Percentiles rank a stretch among this genome's conserved stretches.
phyloP scores from a whole-genome alignment of 2,329 filamentous ascomycete genomes.

The Rhinocladiella mackenziei region DNA sequence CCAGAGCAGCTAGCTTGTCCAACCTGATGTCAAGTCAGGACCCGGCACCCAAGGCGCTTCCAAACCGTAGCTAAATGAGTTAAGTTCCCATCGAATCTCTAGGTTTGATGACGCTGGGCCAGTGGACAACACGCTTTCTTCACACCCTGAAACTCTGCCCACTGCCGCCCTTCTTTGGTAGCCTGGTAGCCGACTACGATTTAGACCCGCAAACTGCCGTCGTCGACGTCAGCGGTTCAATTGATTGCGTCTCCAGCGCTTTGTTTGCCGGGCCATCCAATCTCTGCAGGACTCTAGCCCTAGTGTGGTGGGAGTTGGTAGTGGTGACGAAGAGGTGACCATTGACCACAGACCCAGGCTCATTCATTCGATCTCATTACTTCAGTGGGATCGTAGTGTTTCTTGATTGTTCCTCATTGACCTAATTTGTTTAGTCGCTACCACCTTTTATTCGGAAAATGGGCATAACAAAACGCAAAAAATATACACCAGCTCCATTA shows the following conservation, averaged over 20 bases:
- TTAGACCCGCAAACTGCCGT: neutral
- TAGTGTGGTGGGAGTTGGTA: neutral
- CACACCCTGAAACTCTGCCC: neutral
- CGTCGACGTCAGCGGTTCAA: constrained; percentile 1
- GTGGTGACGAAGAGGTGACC: no score
- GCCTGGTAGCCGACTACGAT: no score
- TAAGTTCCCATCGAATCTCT: neutral
- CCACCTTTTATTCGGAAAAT: no score
- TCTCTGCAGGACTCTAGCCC: neutral
- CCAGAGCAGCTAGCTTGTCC: neutral
- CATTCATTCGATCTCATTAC: no score
- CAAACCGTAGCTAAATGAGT: neutral
- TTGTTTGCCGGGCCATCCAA: neutral
- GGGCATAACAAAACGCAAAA: no score
- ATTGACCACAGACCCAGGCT: no score
- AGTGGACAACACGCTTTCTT: neutral
- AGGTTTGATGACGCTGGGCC: neutral
- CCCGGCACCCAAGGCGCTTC: neutral
- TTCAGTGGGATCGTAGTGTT: no score
- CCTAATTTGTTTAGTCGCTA: no score
- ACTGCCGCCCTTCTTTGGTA: neutral
- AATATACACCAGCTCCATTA: no score
- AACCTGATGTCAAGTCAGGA: no score
- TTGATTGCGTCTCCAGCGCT: constrained; percentile 9
- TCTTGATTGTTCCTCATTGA: no score